Evolutionary conservation across 2,329 filamentous ascomycete species (phyloP), one percentile per base, ranked within the genome.

Genomic region (Diaporthe sp.): DNA sequence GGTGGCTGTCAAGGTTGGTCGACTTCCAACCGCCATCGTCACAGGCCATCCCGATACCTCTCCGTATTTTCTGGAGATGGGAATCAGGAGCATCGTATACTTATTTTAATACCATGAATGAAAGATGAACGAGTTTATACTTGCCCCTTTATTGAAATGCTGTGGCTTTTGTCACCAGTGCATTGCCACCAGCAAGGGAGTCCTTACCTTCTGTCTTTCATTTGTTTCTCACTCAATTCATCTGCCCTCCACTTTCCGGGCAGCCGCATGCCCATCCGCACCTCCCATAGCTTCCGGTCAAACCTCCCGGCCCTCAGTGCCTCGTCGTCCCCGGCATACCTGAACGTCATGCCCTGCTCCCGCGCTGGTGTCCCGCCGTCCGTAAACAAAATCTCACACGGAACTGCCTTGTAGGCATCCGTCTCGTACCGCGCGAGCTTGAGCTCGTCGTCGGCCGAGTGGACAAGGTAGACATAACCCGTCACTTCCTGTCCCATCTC

Each of bases 381-480:
- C 6, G 40, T 47, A 6, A 66, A 66, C 7, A 9, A 8, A 1
- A 66, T 47, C 9, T 1, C 7, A 15, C 40, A 66, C 3, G 12
- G 5, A 9, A 17, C 60, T 19, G 28, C 8, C 28, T 66, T 19
- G 2, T 67, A 52, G 6, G 61, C 45, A 25, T 38, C 38, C 15
- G 64, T 52, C 40, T 66, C 40, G 19, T 66, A 52, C 7, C 45
- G 30, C 3, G 64, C 64, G 8, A 67, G 64, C 64, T 67, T 67
- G 6, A 52, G 22, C 64, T 52, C 45, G 33, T 67, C 64, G 1
- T 38, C 13, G 13, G 15, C 3, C 64, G 64, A 67, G 7, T n/a
- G 12, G 13, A 52, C 64, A 1, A 67, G 22, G 45, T 40, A 67
- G 13, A 45, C 45, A n/a, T 28, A 22, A 3, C 45, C 64, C 15